These are phyloP conservation scores for Rosa chinensis DNA, from an alignment of 306 rosid genomes.

Conservation along the genomic window DNA sequence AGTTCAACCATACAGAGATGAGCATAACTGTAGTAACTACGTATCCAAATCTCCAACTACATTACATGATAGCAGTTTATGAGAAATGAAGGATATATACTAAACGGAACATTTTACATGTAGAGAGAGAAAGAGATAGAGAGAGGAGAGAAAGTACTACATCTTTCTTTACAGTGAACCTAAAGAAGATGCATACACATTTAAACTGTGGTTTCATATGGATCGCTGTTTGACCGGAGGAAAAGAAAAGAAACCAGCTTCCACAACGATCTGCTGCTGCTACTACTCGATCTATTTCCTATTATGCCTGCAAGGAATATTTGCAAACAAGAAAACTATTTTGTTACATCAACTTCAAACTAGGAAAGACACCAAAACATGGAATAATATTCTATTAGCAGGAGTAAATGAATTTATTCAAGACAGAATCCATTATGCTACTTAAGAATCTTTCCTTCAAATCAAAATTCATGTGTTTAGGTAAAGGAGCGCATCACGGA, in stretches of 20 bases:
- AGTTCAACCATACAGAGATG: slow-evolving; percentile 27
- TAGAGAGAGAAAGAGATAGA: slow-evolving; percentile 10
- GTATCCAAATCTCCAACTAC: slow-evolving; percentile 31
- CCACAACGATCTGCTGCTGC: not conserved
- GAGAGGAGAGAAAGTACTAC: slow-evolving; percentile 14
- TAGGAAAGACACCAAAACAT: not conserved
- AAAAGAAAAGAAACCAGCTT: slow-evolving; percentile 36
- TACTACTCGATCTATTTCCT: not conserved
- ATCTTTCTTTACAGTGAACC: slow-evolving; percentile 34
- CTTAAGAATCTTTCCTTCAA: not conserved
- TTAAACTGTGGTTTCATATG: slow-evolving; percentile 27
- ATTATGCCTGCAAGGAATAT: not conserved
- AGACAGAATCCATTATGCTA: not conserved
- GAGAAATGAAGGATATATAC: slow-evolving; percentile 14
- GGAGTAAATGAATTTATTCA: not conserved
- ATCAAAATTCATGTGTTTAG: not conserved
- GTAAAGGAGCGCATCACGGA: not conserved
- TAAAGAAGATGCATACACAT: slow-evolving; percentile 27
- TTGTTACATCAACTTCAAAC: not conserved
- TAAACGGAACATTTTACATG: slow-evolving; percentile 31
- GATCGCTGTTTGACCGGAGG: slow-evolving; percentile 40
- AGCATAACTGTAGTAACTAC: slow-evolving; percentile 5
- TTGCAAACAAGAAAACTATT: not conserved
- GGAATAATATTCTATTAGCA: not conserved
- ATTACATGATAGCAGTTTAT: slow-evolving; percentile 25